A percentile compares a stretch with the other conserved stretches of the same genome.
Conservation (phyloP, 352 stramenopile species). For the Aphanomyces cochlioides region DNA sequence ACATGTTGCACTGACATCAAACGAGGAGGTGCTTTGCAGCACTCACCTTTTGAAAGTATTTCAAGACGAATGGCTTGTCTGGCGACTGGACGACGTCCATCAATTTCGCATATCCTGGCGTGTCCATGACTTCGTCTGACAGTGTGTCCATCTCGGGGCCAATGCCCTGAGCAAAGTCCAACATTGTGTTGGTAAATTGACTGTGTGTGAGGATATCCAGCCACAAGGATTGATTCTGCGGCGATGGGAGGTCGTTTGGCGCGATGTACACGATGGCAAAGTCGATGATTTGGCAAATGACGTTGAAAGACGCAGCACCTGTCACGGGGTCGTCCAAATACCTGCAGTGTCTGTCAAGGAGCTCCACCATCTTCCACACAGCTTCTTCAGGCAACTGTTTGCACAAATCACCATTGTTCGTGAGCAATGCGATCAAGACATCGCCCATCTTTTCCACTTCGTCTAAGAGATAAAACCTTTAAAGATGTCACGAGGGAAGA, state of each 20-base stretch:
- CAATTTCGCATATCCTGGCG: not conserved
- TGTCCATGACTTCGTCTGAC: not conserved
- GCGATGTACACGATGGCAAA: constrained; percentile 16
- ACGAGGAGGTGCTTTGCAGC: not conserved
- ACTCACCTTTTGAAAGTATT: constrained; percentile 24
- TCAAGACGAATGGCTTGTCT: not conserved
- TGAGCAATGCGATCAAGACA: constrained; percentile 8
- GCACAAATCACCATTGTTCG: not conserved
- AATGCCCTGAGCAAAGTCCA: not conserved
- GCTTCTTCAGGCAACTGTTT: constrained; percentile 2
- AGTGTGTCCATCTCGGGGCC: not conserved
- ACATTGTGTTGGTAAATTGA: constrained; percentile 16
- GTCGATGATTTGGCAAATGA: constrained; percentile 6
- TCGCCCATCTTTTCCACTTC: constrained; percentile 2
- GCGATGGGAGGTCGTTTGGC: constrained; percentile 1
- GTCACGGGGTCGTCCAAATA: not conserved
- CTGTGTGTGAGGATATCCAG: not conserved
- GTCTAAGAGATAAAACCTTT: not conserved
- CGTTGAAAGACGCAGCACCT: not conserved
- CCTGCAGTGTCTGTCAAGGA: not conserved
- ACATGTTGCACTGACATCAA: not conserved
- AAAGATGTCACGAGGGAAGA: not conserved
- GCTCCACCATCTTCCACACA: not conserved
- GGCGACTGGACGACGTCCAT: not conserved
- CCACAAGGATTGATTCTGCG: not conserved